These are phyloP conservation scores for Aureobasidium sp. DNA, from an alignment of 2,329 filamentous ascomycete genomes.

Conservation along the genomic window DNA sequence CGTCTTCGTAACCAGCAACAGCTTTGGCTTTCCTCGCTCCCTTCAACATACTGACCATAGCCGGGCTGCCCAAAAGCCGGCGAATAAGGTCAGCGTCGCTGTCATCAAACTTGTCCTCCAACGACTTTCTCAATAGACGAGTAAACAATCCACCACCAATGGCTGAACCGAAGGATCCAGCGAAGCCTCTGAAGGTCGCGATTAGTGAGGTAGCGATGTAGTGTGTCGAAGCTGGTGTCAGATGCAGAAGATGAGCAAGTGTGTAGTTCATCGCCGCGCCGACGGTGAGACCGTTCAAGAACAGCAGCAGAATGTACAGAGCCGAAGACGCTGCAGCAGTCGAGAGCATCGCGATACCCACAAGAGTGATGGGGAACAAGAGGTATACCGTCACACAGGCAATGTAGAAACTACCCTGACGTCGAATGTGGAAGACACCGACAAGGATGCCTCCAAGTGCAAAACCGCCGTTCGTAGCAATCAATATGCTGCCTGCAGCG, in stretches of 20 bases:
- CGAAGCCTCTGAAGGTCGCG: conserved; percentile 73
- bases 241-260: conserved; percentile 67
- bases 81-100: conserved; percentile 39
- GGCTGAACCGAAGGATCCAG: conserved; percentile 69
- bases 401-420: conserved; percentile 63
- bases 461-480: conserved; percentile 77
- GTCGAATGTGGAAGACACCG: conserved; percentile 67
- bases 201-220: conserved; percentile 69
- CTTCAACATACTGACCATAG: conserved; percentile 40
- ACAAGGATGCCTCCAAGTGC: conserved; percentile 63
- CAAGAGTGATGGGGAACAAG: conserved; percentile 53
- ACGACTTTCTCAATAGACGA: conserved; percentile 46
- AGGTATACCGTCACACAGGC: conserved; percentile 40
- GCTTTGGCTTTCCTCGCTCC: conserved; percentile 45
- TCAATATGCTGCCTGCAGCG: conserved; percentile 62
- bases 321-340: conserved; percentile 42
- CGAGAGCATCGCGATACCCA: conserved; percentile 48
- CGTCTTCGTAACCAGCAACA: conserved; percentile 45
- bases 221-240: conserved; percentile 57
- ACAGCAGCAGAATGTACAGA: conserved; percentile 52
- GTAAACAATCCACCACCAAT: conserved; percentile 71
- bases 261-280: conserved; percentile 73
- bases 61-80: conserved; percentile 51
- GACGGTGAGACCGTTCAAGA: conserved; percentile 62
- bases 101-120: conserved; percentile 50